A percentile compares a stretch with the other conserved stretches of the same genome.
Conservation (phyloP, 2,329 filamentous ascomycete species). For the Fusarium neocosmosporiellum region DNA sequence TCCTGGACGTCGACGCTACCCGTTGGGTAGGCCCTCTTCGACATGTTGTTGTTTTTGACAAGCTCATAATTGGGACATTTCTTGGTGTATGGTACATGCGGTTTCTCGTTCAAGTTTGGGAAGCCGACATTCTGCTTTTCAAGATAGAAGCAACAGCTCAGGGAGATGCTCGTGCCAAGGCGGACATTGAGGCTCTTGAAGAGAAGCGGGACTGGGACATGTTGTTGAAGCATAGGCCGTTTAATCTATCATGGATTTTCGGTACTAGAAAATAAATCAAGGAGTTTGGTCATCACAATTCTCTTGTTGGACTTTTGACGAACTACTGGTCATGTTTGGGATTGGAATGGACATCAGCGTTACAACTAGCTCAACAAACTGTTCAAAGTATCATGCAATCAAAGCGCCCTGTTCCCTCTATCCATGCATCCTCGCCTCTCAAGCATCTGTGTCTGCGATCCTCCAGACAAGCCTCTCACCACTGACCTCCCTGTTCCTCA, state of each 20-base stretch:
- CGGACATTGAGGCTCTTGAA: not conserved
- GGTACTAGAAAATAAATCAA: not conserved
- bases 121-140: not conserved
- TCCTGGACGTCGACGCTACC: not conserved
- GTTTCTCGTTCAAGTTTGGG: not conserved
- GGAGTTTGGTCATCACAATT: not conserved
- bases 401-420: not conserved
- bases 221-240: not conserved
- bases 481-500: conserved; percentile 53
- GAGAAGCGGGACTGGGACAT: not conserved
- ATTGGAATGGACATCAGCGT: not conserved
- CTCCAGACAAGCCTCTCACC: conserved; percentile 56
- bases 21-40: not conserved
- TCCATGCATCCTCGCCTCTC: not conserved
- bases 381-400: not conserved
- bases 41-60: not conserved
- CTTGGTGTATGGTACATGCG: not conserved
- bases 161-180: not conserved
- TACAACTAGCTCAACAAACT: not conserved
- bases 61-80: not conserved
- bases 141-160: not conserved
- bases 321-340: not conserved
- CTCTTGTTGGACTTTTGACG: not conserved
- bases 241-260: not conserved
- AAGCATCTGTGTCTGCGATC: conserved; percentile 29